These are phyloP conservation scores for Penicillium flavigenum DNA, from an alignment of 495 filamentous ascomycete species.

Conservation along the genomic window DNA sequence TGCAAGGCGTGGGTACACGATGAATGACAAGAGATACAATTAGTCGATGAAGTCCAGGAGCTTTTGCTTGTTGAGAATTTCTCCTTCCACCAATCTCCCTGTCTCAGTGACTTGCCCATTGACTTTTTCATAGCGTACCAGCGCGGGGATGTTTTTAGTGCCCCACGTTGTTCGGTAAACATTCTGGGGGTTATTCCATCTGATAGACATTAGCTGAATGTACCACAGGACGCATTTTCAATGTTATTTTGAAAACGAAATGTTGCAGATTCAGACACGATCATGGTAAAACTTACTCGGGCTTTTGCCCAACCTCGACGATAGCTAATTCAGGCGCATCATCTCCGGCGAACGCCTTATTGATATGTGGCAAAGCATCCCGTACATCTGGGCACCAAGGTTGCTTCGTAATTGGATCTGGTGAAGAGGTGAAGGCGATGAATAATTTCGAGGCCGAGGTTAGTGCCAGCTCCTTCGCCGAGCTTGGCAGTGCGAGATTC, in stretches of 20 bases:
- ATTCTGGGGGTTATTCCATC: conserved; percentile 33
- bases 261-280: not conserved
- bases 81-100: conserved; percentile 27
- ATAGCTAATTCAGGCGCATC: conserved; percentile 25
- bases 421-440: conserved; percentile 30
- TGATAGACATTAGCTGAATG: conserved; percentile 11
- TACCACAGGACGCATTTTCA: not conserved
- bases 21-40: not conserved
- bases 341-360: conserved; percentile 21
- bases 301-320: conserved; percentile 31
- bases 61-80: conserved; percentile 30
- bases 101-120: conserved; percentile 30
- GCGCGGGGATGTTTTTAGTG: conserved; percentile 25
- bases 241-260: not conserved
- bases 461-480: conserved; percentile 21
- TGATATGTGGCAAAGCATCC: conserved; percentile 29
- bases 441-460: conserved; percentile 23
- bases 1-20: not conserved
- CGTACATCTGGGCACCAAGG: conserved; percentile 38
- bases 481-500: conserved; percentile 25
- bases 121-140: conserved; percentile 32
- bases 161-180: conserved; percentile 31
- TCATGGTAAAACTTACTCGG: conserved; percentile 23
- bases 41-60: conserved; percentile 14
- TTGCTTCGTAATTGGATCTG: conserved; percentile 28